Conservation (phyloP, 257 asterid species). For the Solanum habrochaites region DNA sequence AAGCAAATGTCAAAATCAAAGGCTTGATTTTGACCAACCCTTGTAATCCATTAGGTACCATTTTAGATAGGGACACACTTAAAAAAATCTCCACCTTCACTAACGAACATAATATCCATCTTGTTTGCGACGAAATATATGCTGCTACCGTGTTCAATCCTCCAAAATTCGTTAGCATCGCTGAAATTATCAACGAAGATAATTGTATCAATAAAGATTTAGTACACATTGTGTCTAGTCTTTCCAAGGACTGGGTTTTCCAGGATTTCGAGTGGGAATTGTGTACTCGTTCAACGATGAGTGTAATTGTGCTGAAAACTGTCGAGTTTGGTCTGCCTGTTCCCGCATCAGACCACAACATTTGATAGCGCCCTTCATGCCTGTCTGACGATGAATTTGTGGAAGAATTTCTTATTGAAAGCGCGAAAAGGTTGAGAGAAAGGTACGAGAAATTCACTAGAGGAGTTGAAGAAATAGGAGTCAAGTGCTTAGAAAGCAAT, state of each 20-base stretch:
- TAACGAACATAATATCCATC: slow-evolving; percentile 43
- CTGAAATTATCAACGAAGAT: slow-evolving; percentile 27
- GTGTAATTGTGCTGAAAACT: slow-evolving; percentile 25
- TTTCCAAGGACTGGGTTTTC: slow-evolving; percentile 82
- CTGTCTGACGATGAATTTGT: neutral
- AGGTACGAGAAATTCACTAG: slow-evolving; percentile 22
- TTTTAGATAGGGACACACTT: slow-evolving; percentile 22
- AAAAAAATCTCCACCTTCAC: slow-evolving; percentile 30
- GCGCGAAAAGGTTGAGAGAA: slow-evolving; percentile 18
- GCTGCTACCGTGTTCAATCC: slow-evolving; percentile 40
- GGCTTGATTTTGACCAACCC: slow-evolving; percentile 73
- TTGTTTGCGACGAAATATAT: slow-evolving; percentile 74
- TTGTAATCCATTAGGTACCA: slow-evolving; percentile 70
- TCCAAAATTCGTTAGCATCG: slow-evolving; percentile 28
- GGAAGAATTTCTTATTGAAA: slow-evolving; percentile 1
- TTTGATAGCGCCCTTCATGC: neutral
- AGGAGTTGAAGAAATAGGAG: slow-evolving; percentile 35
- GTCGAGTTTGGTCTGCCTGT: neutral
- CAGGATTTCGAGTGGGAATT: slow-evolving; percentile 74
- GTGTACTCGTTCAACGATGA: slow-evolving; percentile 60
- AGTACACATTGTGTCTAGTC: slow-evolving; percentile 51
- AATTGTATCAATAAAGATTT: slow-evolving; percentile 14
- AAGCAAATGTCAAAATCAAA: slow-evolving; percentile 36
- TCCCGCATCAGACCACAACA: neutral
- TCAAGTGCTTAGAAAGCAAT: slow-evolving; percentile 49